Percentiles rank a stretch among this genome's conserved stretches.
Conservation (phyloP, 805 yeast genomes). For the Metschnikowia lachancei region DNA sequence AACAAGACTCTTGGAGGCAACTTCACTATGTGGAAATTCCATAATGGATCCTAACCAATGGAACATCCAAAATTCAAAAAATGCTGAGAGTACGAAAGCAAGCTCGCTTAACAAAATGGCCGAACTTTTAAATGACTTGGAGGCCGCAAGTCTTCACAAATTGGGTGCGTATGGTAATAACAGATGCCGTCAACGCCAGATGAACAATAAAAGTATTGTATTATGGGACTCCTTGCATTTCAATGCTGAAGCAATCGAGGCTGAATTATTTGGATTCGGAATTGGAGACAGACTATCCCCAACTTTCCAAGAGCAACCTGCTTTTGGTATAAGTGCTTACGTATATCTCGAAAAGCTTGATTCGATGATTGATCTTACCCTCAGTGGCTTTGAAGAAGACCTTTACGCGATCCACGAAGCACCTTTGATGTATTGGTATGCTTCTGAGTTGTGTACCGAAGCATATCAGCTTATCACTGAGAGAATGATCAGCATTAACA, state of each 20-base stretch:
- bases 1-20: conserved; percentile 38
- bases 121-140: conserved; percentile 36
- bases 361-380: conserved; percentile 67
- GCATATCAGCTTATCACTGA: conserved; percentile 45
- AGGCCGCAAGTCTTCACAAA: conserved; percentile 39
- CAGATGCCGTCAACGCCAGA: conserved; percentile 80
- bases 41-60: conserved; percentile 27
- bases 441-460: conserved; percentile 45
- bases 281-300: conserved; percentile 34
- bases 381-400: conserved; percentile 74
- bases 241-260: conserved; percentile 62
- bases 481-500: conserved; percentile 32
- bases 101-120: conserved; percentile 13
- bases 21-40: conserved; percentile 40
- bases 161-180: conserved; percentile 46
- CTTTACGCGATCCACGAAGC: conserved; percentile 71
- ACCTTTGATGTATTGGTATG: conserved; percentile 66
- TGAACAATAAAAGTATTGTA: conserved; percentile 51
- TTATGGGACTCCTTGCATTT: conserved; percentile 83
- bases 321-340: conserved; percentile 70
- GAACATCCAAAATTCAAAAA: conserved; percentile 16
- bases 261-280: conserved; percentile 35
- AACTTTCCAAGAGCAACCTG: conserved; percentile 32
- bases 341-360: conserved; percentile 62
- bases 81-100: conserved; percentile 5